Evolutionary conservation across 1,139 yeast genomes (phyloP).

Genomic region (Lodderomyces beijingensis): DNA sequence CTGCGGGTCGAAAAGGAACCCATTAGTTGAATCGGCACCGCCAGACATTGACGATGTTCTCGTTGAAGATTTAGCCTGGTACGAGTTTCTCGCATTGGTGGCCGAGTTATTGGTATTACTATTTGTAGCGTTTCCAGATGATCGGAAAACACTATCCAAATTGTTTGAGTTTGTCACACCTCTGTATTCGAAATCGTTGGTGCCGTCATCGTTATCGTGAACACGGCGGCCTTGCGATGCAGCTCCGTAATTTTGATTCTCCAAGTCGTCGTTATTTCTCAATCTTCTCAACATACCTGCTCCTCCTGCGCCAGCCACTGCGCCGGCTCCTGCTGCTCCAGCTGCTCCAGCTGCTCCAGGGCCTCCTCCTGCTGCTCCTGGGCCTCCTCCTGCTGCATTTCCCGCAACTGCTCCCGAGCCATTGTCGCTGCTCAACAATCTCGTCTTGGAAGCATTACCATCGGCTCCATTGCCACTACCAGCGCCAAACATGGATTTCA

Average conservation of each 20-base stretch:
- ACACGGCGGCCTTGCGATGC: constrained; percentile 9
- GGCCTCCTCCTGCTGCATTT: constrained; percentile 3
- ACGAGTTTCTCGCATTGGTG: constrained; percentile 8
- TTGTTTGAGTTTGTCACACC: constrained; percentile 46
- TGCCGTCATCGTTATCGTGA: constrained; percentile 23
- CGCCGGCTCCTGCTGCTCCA: constrained; percentile 7
- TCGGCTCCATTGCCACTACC: constrained; percentile 5
- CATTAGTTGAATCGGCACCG: constrained; percentile 1
- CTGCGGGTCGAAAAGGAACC: neutral
- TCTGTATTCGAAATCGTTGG: constrained; percentile 29
- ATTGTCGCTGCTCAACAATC: neutral
- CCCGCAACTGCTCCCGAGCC: constrained; percentile 15
- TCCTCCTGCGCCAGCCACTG: constrained; percentile 10
- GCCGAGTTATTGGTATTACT: constrained; percentile 15
- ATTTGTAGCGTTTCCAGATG: constrained; percentile 14
- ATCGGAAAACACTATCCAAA: constrained; percentile 35
- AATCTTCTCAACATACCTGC: constrained; percentile 8
- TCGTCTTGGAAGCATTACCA: neutral
- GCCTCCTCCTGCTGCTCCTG: constrained; percentile 12
- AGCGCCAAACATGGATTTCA: constrained; percentile 8
- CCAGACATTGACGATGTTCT: constrained; percentile 2
- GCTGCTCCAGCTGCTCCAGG: constrained; percentile 10
- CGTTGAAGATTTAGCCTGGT: constrained; percentile 9
- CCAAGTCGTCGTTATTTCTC: constrained; percentile 10
- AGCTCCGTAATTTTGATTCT: constrained; percentile 13